Evolutionary conservation across 2,329 filamentous ascomycete genomes (phyloP).

Genomic region (Xylariaceae sp.): DNA sequence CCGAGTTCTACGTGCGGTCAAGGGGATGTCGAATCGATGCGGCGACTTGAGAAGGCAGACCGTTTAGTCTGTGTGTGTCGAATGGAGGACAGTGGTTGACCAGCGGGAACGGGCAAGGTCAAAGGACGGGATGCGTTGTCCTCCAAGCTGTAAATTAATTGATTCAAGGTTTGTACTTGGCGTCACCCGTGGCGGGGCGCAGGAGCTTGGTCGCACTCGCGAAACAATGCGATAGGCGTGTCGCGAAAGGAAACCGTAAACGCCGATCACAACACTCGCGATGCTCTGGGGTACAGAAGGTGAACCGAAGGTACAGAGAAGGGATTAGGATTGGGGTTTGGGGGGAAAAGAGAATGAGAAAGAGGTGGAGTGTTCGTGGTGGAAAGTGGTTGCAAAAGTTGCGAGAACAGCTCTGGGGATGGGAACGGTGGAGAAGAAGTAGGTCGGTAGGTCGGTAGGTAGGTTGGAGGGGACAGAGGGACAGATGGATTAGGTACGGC

Average conservation of each 20-base stretch:
- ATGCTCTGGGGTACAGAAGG: slow-evolving; percentile 14
- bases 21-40: not conserved
- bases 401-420: slow-evolving; percentile 27
- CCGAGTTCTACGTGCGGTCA: not conserved
- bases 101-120: slow-evolving; percentile 11
- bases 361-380: slow-evolving; percentile 6
- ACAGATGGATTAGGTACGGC: too few species aligned
- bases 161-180: slow-evolving; percentile 24
- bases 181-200: slow-evolving; percentile 20
- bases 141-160: slow-evolving; percentile 1
- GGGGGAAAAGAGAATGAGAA: too few species aligned
- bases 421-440: slow-evolving; percentile 19
- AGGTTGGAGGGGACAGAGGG: too few species aligned
- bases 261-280: slow-evolving; percentile 10
- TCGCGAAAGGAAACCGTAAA: slow-evolving; percentile 9
- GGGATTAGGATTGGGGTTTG: not conserved
- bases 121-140: slow-evolving; percentile 21
- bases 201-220: slow-evolving; percentile 14
- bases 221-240: slow-evolving; percentile 12
- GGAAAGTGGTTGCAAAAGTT: slow-evolving; percentile 26
- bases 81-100: slow-evolving; percentile 14
- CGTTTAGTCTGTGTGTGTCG: not conserved
- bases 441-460: too few species aligned
- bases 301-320: slow-evolving; percentile 1
- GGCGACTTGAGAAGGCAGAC: not conserved